Conservation (phyloP, 2,329 filamentous ascomycete genomes). For the Sporothrix pallida region DNA sequence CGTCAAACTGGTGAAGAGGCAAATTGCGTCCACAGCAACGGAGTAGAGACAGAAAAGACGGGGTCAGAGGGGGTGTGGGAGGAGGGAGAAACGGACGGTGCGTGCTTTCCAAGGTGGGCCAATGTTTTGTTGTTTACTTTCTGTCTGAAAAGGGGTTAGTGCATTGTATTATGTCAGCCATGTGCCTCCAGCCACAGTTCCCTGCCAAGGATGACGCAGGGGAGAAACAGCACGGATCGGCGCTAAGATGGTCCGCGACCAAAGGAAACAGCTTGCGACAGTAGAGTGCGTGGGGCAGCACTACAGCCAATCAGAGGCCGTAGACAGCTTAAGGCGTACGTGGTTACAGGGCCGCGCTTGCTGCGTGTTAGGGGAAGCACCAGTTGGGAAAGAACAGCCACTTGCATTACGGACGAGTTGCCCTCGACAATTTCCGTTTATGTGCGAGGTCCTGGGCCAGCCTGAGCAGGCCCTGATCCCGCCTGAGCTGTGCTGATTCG, state of each 20-base stretch:
- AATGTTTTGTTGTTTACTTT: slow-evolving; percentile 38
- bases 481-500: too few species aligned
- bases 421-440: too few species aligned
- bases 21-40: slow-evolving; percentile 22
- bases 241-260: slow-evolving; percentile 32
- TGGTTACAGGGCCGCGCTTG: slow-evolving; percentile 34
- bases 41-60: slow-evolving; percentile 4
- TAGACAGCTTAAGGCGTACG: slow-evolving; percentile 36
- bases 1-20: slow-evolving; percentile 14
- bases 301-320: slow-evolving; percentile 32
- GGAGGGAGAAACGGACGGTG: slow-evolving; percentile 20
- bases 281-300: neutral
- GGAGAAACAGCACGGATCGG: slow-evolving; percentile 30
- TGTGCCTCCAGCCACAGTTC: slow-evolving; percentile 9
- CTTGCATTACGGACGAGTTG: too few species aligned
- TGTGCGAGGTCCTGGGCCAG: too few species aligned
- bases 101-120: slow-evolving; percentile 25
- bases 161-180: slow-evolving; percentile 10
- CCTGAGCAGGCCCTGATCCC: too few species aligned
- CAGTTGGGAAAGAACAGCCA: neutral
- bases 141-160: slow-evolving; percentile 1
- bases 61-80: neutral
- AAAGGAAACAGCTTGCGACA: slow-evolving; percentile 19
- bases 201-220: slow-evolving; percentile 11
- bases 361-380: slow-evolving; percentile 1